These are phyloP conservation scores for Azolla pinnata DNA, from an alignment of 75 land plant genomes.

Conservation along the genomic window DNA sequence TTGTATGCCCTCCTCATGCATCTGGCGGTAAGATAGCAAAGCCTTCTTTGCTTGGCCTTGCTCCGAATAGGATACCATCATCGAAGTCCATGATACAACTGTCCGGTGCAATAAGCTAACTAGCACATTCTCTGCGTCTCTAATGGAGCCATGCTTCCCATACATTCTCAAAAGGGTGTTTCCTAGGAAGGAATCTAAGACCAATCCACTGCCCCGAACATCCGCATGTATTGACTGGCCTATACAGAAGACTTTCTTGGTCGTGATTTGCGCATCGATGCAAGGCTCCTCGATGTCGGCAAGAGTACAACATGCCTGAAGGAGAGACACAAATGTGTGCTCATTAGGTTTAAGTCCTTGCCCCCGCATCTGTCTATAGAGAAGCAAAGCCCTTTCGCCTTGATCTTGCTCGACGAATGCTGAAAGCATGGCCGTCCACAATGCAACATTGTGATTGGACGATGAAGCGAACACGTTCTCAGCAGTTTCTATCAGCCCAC, in stretches of 20 bases:
- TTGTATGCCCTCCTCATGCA: slow-evolving; percentile 37
- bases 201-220: neutral
- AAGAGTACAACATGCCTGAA: slow-evolving; percentile 4
- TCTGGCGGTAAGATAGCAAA: slow-evolving; percentile 34
- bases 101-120: neutral
- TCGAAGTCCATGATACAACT: slow-evolving; percentile 43
- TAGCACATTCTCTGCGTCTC: neutral
- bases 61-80: slow-evolving; percentile 48
- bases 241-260: neutral
- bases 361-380: neutral
- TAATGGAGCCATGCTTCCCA: neutral
- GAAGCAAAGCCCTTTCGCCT: neutral
- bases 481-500: slow-evolving; percentile 19
- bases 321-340: neutral
- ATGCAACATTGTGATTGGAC: slow-evolving; percentile 1
- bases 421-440: slow-evolving; percentile 2
- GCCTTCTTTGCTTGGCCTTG: slow-evolving; percentile 27
- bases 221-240: neutral
- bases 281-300: neutral
- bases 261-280: neutral
- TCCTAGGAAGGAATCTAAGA: neutral
- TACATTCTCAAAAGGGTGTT: neutral
- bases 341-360: neutral
- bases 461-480: neutral
- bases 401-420: slow-evolving; percentile 1